A percentile compares a stretch with the other conserved stretches of the same genome.
Conservation (phyloP, 345 rosid genomes). For the Dovyalis caffra region DNA sequence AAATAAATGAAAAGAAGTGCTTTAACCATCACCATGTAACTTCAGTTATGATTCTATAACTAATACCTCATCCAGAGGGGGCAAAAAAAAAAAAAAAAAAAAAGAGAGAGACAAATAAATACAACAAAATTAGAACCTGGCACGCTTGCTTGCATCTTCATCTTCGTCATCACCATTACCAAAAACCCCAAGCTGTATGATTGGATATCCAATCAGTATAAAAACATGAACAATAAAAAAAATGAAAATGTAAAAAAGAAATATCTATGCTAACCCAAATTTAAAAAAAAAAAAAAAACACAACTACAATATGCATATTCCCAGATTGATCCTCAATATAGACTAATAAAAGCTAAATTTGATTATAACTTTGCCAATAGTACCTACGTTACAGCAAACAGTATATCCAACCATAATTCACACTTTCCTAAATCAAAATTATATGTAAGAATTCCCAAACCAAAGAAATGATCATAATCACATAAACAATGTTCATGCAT, state of each 20-base stretch:
- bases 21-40: not conserved
- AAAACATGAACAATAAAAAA: not conserved
- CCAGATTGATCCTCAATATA: not conserved
- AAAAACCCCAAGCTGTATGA: slow-evolving; percentile 53
- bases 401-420: not conserved
- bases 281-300: too few relatives aligned
- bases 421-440: not conserved
- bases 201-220: not conserved
- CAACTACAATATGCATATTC: not conserved
- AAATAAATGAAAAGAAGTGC: not conserved
- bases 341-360: not conserved
- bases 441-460: not conserved
- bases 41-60: not conserved
- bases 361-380: not conserved
- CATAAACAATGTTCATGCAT: not conserved
- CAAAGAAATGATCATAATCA: not conserved
- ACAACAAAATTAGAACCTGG: slow-evolving; percentile 37
- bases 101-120: slow-evolving; percentile 1
- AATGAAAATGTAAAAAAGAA: too few relatives aligned
- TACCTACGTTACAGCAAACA: not conserved
- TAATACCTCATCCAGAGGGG: not conserved
- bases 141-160: slow-evolving; percentile 35
- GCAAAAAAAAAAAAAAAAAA: not conserved
- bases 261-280: not conserved
- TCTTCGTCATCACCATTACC: slow-evolving; percentile 32